phyloP scores from a whole-genome alignment of 306 rosid genomes.

The Glycine tomentella region DNA sequence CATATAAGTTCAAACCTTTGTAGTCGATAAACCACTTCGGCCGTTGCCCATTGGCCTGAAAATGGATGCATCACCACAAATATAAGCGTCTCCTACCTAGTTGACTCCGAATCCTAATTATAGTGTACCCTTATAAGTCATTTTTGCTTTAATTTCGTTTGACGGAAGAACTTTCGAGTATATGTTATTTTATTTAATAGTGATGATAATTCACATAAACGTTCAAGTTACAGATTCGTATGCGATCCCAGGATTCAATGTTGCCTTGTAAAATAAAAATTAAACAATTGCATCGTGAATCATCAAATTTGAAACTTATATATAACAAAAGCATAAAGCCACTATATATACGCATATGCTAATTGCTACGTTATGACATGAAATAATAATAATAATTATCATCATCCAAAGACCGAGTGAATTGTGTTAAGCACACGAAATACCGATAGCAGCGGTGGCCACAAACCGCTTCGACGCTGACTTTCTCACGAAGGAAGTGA shows the following conservation, averaged over 20 bases:
- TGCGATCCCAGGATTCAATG: slow-evolving; percentile 13
- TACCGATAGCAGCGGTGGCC: slow-evolving; percentile 54
- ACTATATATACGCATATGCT: neutral
- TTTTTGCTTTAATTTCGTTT: neutral
- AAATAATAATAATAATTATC: neutral
- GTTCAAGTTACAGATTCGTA: neutral
- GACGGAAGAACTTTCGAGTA: no score
- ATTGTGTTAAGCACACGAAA: slow-evolving; percentile 61
- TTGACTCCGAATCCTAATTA: neutral
- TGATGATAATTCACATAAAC: neutral
- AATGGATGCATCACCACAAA: no score
- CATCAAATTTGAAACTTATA: slow-evolving; percentile 10
- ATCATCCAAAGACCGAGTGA: no score
- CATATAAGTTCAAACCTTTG: no score
- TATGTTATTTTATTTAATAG: neutral
- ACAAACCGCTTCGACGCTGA: slow-evolving; percentile 68
- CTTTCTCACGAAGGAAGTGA: slow-evolving; percentile 64
- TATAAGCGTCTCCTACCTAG: no score
- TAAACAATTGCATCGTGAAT: slow-evolving; percentile 33
- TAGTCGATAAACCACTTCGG: no score
- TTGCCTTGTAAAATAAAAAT: slow-evolving; percentile 1
- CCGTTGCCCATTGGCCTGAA: no score
- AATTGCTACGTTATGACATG: neutral
- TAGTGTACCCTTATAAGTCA: neutral
- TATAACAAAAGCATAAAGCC: neutral